phyloP scores from a whole-genome alignment of 805 yeast species.

The Kockiozyma suomiensis region DNA sequence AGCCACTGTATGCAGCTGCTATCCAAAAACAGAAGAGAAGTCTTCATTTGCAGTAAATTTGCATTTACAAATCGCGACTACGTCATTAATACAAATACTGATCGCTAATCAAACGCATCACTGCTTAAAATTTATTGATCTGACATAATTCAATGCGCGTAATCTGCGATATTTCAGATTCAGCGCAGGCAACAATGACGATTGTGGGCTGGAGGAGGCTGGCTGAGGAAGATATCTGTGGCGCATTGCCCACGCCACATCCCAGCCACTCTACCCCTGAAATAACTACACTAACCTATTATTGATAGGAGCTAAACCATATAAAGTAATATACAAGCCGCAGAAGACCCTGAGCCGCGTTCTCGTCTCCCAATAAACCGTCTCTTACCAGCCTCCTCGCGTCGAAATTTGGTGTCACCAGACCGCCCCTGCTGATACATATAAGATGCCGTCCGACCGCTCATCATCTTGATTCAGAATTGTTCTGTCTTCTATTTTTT shows the following conservation, averaged over 20 bases:
- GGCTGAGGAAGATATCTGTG: background rate
- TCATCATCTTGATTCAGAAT: background rate
- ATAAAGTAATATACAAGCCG: background rate
- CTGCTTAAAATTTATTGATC: no score
- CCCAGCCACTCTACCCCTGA: background rate
- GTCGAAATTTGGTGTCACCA: background rate
- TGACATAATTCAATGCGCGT: no score
- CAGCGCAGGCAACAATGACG: no score
- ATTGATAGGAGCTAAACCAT: background rate
- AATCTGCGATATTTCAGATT: no score
- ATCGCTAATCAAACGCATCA: no score
- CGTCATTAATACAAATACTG: no score
- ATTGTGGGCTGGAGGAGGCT: slow-evolving; percentile 1
- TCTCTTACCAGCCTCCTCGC: slow-evolving; percentile 7
- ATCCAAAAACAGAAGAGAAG: no score
- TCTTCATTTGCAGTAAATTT: no score
- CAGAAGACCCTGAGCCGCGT: slow-evolving; percentile 2
- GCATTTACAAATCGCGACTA: no score
- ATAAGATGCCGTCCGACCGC: background rate
- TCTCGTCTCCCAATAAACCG: background rate
- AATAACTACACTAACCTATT: background rate
- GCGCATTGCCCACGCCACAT: background rate
- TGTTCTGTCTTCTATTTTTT: background rate
- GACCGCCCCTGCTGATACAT: background rate
- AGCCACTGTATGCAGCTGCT: no score